Evolutionary conservation across 495 filamentous ascomycete species (phyloP).

Genomic region (Sordaria brevicollis): DNA sequence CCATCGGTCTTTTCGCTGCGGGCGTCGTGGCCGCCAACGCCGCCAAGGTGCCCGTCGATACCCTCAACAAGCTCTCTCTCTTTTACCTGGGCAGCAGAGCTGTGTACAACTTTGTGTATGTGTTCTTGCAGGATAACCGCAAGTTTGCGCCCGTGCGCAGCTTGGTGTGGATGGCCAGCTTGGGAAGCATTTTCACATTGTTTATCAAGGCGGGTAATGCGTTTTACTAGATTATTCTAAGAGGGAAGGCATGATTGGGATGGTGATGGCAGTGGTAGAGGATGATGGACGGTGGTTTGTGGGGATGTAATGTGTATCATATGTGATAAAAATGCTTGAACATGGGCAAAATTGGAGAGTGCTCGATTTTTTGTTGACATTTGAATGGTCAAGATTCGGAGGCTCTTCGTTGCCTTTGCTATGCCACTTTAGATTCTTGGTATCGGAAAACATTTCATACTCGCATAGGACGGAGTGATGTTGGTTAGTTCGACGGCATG

Average conservation of each 20-base stretch:
- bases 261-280: not conserved
- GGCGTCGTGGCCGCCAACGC: constrained; percentile 41
- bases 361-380: too few species aligned
- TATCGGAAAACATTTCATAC: too few species aligned
- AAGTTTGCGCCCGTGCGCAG: constrained; percentile 24
- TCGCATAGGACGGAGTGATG: too few species aligned
- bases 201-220: constrained; percentile 33
- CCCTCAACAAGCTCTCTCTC: constrained; percentile 31
- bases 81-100: constrained; percentile 31
- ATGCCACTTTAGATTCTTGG: too few species aligned
- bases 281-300: not conserved
- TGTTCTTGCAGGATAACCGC: not conserved
- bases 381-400: too few species aligned
- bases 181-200: constrained; percentile 21
- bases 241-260: not conserved
- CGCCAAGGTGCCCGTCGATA: constrained; percentile 19
- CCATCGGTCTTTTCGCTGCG: constrained; percentile 37
- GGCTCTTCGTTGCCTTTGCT: too few species aligned
- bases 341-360: too few species aligned
- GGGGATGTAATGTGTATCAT: too few species aligned
- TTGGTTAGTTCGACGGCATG: too few species aligned
- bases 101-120: constrained; percentile 26
- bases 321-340: too few species aligned
- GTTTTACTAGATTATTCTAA: not conserved
- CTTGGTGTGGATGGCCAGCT: constrained; percentile 26